A percentile compares a stretch with the other conserved stretches of the same genome.
phyloP scores from a whole-genome alignment of 495 filamentous ascomycete species.

The Penicillium parvum region DNA sequence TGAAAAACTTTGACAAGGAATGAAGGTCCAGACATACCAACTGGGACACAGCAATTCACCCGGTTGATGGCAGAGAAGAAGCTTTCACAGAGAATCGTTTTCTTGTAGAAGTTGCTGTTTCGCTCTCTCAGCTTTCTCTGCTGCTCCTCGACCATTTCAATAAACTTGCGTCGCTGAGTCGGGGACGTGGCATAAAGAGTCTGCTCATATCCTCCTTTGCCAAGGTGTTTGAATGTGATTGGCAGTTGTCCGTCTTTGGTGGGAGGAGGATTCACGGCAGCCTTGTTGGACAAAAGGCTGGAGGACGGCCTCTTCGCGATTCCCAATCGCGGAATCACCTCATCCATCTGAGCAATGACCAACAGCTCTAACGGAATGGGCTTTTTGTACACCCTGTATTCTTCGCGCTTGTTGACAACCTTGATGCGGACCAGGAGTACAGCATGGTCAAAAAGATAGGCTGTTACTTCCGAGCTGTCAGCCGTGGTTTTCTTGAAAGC shows the following conservation, averaged over 20 bases:
- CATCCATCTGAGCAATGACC: conserved; percentile 94
- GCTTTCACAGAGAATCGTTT: conserved; percentile 73
- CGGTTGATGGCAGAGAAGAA: conserved; percentile 80
- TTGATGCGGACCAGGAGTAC: conserved; percentile 86
- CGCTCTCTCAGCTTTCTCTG: conserved; percentile 78
- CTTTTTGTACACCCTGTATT: conserved; percentile 89
- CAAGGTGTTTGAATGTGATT: conserved; percentile 96
- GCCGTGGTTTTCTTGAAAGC: conserved; percentile 86
- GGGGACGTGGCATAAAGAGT: conserved; percentile 83
- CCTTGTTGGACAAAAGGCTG: conserved; percentile 73
- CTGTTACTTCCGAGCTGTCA: conserved; percentile 83
- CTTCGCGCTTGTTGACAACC: conserved; percentile 85
- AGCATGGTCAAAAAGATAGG: conserved; percentile 94
- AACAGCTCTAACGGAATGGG: conserved; percentile 94
- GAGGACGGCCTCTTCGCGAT: conserved; percentile 84
- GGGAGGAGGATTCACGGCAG: conserved; percentile 47
- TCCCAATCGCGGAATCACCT: conserved; percentile 77
- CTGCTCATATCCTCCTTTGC: conserved; percentile 91
- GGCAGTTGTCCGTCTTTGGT: conserved; percentile 74
- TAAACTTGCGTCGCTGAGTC: conserved; percentile 84
- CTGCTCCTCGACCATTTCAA: conserved; percentile 89
- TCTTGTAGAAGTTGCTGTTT: conserved; percentile 87
- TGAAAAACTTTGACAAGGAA: not conserved
- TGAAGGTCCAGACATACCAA: conserved; percentile 51
- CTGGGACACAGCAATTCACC: conserved; percentile 89